Base-by-base conservation (phyloP, 306 rosid genomes). In the Sicyos edulis region DNA sequence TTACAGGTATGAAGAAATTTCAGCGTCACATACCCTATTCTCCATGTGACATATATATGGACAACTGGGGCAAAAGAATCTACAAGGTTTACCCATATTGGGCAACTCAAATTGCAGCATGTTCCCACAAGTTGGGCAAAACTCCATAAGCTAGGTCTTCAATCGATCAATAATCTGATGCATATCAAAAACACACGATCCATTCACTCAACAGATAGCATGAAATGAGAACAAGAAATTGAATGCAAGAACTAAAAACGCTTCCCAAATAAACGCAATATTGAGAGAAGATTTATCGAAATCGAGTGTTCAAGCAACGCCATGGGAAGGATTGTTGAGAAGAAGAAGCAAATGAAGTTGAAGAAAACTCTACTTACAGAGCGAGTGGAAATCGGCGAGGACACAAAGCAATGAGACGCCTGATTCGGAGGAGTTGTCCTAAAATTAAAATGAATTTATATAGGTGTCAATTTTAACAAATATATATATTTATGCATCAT, bases 61-160 rank as follows among this genome's bases (percentile, higher is more conserved):
- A 73, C 90, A 86, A 54, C 86, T 70, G 0, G 83, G 76, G 71
- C 90, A 86, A 53, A 57, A 83, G 75, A 86, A 86, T 82, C 90
- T 84, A 3, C 86, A 32, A 22, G 82, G 74, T 52, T 63, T 81
- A 19, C 82, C 82, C 88, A 83, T 54, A 72, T 72, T 13, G 69
- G 86, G 83, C 42, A 82, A 34, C 73, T 86, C 90, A 76, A 78
- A 86, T 70, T 71, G 82, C 70, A 86, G 78, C 83, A 86, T 74
- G 63, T 49, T 86, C n/a, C 85, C 86, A 45, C 90, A 86, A 17
- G 77, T 82, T 15, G 90, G 90, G 81, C 90, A 86, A 76, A 86
- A 86, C 15, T 86, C 90, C 90, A 86, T 83, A 73, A 2, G n/a
- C 70, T 4, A 40, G 9, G 52, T 10, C 70, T 11, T 63, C 51